Evolutionary conservation across 805 yeast genomes (phyloP).

Genomic region (Teunomyces atbi): DNA sequence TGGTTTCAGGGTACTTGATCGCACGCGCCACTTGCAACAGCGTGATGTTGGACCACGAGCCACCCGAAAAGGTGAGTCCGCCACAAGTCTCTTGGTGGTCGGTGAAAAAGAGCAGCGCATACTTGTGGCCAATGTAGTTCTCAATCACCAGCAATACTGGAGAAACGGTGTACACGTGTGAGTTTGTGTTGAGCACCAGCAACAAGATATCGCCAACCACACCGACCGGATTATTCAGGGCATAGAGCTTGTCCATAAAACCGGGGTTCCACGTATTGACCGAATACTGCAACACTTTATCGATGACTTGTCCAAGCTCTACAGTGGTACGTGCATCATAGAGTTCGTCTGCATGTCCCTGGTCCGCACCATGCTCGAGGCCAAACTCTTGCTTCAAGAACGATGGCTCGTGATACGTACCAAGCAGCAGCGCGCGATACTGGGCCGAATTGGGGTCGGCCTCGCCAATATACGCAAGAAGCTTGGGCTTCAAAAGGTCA

Average conservation of each 20-base stretch:
- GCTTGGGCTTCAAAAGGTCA: conserved; percentile 47
- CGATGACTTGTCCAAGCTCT: conserved; percentile 47
- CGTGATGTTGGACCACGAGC: conserved; percentile 83
- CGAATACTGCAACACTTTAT: conserved; percentile 59
- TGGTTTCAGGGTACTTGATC: conserved; percentile 65
- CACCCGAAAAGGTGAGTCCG: conserved; percentile 84
- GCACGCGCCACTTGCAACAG: conserved; percentile 76
- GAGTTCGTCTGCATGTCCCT: conserved; percentile 32
- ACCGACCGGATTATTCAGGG: conserved; percentile 84
- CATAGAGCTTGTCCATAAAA: conserved; percentile 78
- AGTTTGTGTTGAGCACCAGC: conserved; percentile 73
- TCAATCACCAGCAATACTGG: conserved; percentile 78
- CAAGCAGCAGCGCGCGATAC: conserved; percentile 46
- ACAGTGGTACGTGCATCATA: conserved; percentile 16
- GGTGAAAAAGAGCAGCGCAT: conserved; percentile 61
- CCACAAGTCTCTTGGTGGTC: conserved; percentile 54
- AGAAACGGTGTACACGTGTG: conserved; percentile 82
- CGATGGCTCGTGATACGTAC: conserved; percentile 51
- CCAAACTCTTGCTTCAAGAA: conserved; percentile 36
- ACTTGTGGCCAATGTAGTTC: conserved; percentile 61
- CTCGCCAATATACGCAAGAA: conserved; percentile 50
- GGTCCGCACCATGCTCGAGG: conserved; percentile 15
- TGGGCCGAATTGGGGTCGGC: conserved; percentile 37
- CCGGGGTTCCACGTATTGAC: conserved; percentile 89
- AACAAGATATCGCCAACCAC: conserved; percentile 68